phyloP scores from a whole-genome alignment of 1,284 basidiomycete species.

The Leccinum griseonigrum region DNA sequence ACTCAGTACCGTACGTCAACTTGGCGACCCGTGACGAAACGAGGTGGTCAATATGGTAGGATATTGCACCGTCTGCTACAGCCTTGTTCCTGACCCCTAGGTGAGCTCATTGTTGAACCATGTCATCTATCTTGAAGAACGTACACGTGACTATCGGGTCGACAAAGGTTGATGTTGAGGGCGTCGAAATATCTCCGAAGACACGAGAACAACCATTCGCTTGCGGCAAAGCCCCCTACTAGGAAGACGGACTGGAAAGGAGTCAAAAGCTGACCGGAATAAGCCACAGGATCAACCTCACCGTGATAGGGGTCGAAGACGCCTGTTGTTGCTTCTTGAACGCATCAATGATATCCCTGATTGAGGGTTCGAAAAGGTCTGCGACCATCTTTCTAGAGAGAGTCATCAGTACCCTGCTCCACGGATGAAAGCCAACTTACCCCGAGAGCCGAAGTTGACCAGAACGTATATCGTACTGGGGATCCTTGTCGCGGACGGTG shows the following conservation, averaged over 20 bases:
- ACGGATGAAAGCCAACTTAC: slow-evolving; percentile 22
- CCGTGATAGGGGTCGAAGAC: slow-evolving; percentile 35
- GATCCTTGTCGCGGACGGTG: slow-evolving; percentile 44
- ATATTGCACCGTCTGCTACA: slow-evolving; percentile 54
- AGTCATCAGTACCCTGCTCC: neutral
- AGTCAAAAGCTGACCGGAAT: neutral
- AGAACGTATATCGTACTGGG: slow-evolving; percentile 40
- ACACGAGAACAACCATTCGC: slow-evolving; percentile 44
- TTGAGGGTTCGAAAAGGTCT: slow-evolving; percentile 45
- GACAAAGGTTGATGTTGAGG: slow-evolving; percentile 31
- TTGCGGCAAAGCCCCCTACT: slow-evolving; percentile 51
- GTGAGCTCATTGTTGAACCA: slow-evolving; percentile 7
- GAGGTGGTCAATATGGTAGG: slow-evolving; percentile 48
- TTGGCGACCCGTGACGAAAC: slow-evolving; percentile 47
- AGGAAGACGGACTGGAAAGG: slow-evolving; percentile 34
- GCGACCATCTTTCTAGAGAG: slow-evolving; percentile 39
- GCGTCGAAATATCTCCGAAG: slow-evolving; percentile 35
- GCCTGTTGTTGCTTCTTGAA: slow-evolving; percentile 35
- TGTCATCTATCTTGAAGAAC: slow-evolving; percentile 13
- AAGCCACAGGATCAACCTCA: slow-evolving; percentile 14
- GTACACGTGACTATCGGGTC: slow-evolving; percentile 41
- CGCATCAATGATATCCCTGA: slow-evolving; percentile 40
- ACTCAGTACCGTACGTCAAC: slow-evolving; percentile 42
- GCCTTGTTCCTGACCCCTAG: slow-evolving; percentile 46
- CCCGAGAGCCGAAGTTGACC: slow-evolving; percentile 48